Evolutionary conservation across 805 yeast species (phyloP).

Genomic region (Barnettozyma wickerhamii): DNA sequence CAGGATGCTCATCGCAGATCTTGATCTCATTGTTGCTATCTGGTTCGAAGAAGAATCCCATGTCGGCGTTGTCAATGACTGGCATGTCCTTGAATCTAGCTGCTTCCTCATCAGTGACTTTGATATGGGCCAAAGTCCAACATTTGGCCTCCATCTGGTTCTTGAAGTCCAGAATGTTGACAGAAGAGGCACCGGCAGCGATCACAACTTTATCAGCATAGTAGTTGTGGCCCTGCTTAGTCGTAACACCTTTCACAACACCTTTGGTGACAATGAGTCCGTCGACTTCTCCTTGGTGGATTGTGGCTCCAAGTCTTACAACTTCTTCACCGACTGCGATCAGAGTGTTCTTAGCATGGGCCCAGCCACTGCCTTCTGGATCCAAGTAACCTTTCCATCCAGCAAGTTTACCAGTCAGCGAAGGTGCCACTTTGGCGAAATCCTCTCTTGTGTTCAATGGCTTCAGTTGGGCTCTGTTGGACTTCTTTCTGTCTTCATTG

Average conservation of each 20-base stretch:
- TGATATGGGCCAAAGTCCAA: constrained; percentile 33
- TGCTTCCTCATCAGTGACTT: constrained; percentile 28
- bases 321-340: constrained; percentile 26
- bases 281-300: constrained; percentile 11
- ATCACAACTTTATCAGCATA: constrained; percentile 22
- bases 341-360: constrained; percentile 30
- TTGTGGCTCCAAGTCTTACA: constrained; percentile 29
- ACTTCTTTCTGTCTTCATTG: constrained; percentile 2
- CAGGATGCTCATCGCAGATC: constrained; percentile 32
- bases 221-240: neutral
- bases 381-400: constrained; percentile 31
- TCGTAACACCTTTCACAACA: neutral
- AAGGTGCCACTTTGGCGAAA: constrained; percentile 1
- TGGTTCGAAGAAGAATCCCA: constrained; percentile 37
- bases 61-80: constrained; percentile 29
- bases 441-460: constrained; percentile 2
- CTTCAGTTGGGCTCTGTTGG: constrained; percentile 4
- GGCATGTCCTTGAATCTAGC: constrained; percentile 25
- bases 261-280: neutral
- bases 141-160: constrained; percentile 31
- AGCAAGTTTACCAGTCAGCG: constrained; percentile 7
- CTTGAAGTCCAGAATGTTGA: constrained; percentile 26
- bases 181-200: constrained; percentile 32
- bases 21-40: constrained; percentile 28
- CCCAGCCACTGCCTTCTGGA: constrained; percentile 32